A percentile compares a stretch with the other conserved stretches of the same genome.
These are phyloP conservation scores for Fusarium sp. DNA, from an alignment of 2,329 filamentous ascomycete species.

Conservation along the genomic window DNA sequence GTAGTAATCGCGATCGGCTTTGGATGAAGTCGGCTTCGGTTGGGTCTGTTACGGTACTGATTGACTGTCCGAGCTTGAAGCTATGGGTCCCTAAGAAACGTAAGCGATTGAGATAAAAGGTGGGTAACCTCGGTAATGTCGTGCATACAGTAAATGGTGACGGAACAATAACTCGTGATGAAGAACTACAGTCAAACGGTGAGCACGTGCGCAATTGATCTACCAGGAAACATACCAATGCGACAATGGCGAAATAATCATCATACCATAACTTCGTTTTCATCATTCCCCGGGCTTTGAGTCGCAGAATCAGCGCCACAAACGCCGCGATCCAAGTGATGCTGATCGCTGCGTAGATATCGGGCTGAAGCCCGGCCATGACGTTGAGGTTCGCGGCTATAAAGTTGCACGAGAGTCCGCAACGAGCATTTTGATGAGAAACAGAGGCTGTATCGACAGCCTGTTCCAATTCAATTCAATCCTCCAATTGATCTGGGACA, in stretches of 20 bases:
- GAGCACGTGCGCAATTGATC: background rate
- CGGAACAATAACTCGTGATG: conserved; percentile 14
- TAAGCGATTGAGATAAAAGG: background rate
- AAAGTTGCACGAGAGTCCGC: background rate
- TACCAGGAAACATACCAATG: conserved; percentile 17
- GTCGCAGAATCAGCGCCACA: conserved; percentile 26
- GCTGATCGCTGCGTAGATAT: conserved; percentile 34
- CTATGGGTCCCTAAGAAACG: conserved; percentile 22
- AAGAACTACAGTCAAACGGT: background rate
- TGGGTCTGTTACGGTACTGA: background rate
- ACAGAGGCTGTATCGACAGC: background rate
- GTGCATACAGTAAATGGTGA: conserved; percentile 27
- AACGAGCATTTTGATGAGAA: conserved; percentile 3
- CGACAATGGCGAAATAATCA: conserved; percentile 34
- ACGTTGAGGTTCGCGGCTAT: background rate
- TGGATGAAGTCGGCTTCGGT: background rate
- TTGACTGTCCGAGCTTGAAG: conserved; percentile 28
- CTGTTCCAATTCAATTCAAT: background rate
- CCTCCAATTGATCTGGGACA: background rate
- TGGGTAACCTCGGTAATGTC: background rate
- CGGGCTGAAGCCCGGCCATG: conserved; percentile 40
- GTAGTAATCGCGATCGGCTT: conserved; percentile 22
- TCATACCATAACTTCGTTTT: conserved; percentile 43
- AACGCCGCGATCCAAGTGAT: conserved; percentile 38
- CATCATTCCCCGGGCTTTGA: conserved; percentile 36